phyloP scores from a whole-genome alignment of 306 rosid genomes.

The Medicago lupulina region DNA sequence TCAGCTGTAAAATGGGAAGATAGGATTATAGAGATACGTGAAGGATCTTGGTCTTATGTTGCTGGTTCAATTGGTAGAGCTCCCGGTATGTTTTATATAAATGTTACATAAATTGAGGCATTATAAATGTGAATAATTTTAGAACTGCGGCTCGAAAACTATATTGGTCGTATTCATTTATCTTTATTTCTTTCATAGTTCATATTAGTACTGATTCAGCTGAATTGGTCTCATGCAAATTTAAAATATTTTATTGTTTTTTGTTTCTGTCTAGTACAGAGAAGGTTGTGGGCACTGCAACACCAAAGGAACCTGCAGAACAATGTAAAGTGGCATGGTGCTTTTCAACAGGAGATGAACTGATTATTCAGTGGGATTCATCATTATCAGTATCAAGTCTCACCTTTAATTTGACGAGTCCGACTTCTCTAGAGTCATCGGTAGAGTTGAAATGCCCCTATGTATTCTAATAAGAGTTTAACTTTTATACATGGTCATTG shows the following conservation, averaged over 20 bases:
- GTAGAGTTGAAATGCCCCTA: constrained; percentile 48
- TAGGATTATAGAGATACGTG: constrained; percentile 83
- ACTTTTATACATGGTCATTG: too few relatives aligned
- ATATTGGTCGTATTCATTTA: not conserved
- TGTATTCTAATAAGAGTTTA: not conserved
- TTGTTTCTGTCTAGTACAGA: constrained; percentile 80
- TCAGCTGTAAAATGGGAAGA: constrained; percentile 86
- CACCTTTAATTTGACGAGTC: constrained; percentile 61
- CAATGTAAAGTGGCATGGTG: constrained; percentile 77
- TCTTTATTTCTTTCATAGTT: not conserved
- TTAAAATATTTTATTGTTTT: constrained; percentile 41
- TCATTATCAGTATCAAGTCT: constrained; percentile 60
- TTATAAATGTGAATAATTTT: not conserved
- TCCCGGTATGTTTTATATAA: constrained; percentile 69
- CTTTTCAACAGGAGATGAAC: constrained; percentile 83
- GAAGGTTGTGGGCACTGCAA: constrained; percentile 87
- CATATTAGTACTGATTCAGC: not conserved
- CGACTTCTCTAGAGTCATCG: constrained; percentile 60
- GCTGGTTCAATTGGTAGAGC: constrained; percentile 84
- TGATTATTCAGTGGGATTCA: constrained; percentile 68
- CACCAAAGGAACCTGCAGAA: constrained; percentile 74
- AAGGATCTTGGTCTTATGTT: constrained; percentile 94
- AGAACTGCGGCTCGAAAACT: not conserved
- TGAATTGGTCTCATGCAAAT: constrained; percentile 24
- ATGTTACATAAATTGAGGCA: constrained; percentile 17